Evolutionary conservation across 371 early-diverging fungal genomes (phyloP), one percentile per base, ranked within the genome.

Genomic region (Mucor plumbeus): DNA sequence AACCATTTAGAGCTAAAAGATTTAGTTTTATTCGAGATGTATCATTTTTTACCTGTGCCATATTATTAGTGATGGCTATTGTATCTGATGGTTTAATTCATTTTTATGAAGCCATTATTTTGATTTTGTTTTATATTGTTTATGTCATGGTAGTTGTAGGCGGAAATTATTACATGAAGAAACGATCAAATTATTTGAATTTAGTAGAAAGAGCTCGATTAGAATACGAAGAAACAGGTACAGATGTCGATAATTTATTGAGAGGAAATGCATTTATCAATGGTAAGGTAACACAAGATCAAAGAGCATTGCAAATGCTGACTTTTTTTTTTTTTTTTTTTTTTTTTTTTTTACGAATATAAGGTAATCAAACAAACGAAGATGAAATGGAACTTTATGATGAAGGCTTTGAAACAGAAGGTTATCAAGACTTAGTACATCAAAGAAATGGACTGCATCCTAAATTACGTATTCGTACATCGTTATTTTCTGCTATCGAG

Each of bases 11-110:
- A 43, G 91, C 92, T 8, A 83, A 80, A 50, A 77, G 76, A 21
- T 74, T 82, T 4, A 84, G 92, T 13, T 92, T 93, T 62, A 62
- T 91, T 9, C 79, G 94, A 40, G 94, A 94, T 73, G 80, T 90
- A 5, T 74, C 76, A 1, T 92, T 94, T 59, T 92, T 94, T 60
- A 82, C 82, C 5, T 74, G 87, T 50, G 86, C 93, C 17, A 81
- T 90, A n/a, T 31, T 89, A 11, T 73, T 89, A 33, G 74, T 83
- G 0, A 72, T 89, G 50, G 73, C 71, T 14, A 89, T 91, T 55
- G 80, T 90, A 4, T 73, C 83, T 4, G 89, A 91, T 60, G 82
- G 85, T 4, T 63, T 82, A 59, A 91, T 91, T 17, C 80, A 87
- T 0, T 72, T 90, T 17, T 78, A 84, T 47, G 92, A 92, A 61